A percentile compares a stretch with the other conserved stretches of the same genome.
These are phyloP conservation scores for Rubia peregrina DNA, from an alignment of 305 asterid genomes.

Conservation along the genomic window DNA sequence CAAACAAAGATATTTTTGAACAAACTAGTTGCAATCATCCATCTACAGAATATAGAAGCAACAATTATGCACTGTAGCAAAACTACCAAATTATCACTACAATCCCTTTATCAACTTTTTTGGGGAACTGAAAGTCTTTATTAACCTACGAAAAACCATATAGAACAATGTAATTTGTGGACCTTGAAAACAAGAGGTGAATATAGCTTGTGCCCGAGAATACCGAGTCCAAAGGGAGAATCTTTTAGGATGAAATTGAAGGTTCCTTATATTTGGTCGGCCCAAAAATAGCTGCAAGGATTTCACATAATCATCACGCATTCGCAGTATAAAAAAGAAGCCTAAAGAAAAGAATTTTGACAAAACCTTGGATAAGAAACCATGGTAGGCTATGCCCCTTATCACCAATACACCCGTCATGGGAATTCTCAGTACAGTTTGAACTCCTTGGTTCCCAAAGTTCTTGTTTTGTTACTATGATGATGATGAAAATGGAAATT, in stretches of 20 bases:
- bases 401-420: conserved; percentile 57
- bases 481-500: background rate
- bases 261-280: conserved; percentile 24
- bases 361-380: conserved; percentile 49
- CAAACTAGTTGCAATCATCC: background rate
- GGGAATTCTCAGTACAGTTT: background rate
- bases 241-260: conserved; percentile 22
- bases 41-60: background rate
- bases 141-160: background rate
- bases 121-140: background rate
- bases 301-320: background rate
- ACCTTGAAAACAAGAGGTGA: conserved; percentile 88
- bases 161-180: background rate
- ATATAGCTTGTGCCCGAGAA: conserved; percentile 69
- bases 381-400: conserved; percentile 35
- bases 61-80: background rate
- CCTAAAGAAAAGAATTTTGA: background rate
- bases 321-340: background rate
- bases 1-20: background rate
- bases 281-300: conserved; percentile 44
- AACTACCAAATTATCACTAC: background rate
- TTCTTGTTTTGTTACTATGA: background rate
- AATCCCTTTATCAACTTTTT: background rate
- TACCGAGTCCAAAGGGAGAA: conserved; percentile 47
- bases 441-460: background rate